phyloP scores from a whole-genome alignment of 2,329 filamentous ascomycete species.

The Paraphaeosphaeria sporulosa region DNA sequence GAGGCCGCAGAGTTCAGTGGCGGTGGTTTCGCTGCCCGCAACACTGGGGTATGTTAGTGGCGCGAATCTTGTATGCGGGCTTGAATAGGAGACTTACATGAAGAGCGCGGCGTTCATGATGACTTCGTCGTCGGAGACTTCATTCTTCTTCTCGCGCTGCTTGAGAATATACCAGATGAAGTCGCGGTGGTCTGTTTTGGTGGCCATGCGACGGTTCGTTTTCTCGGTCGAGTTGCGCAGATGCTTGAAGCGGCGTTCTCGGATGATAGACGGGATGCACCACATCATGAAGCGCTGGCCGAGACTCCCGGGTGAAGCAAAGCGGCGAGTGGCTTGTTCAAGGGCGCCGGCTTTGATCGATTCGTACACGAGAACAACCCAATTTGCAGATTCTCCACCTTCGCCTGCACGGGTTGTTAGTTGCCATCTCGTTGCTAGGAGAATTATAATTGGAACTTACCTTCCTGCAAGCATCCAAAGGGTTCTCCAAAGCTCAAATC shows the following conservation, averaged over 20 bases:
- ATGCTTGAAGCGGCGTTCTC: constrained; percentile 36
- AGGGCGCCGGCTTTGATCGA: constrained; percentile 44
- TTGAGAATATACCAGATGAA: constrained; percentile 47
- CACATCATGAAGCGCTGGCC: constrained; percentile 36
- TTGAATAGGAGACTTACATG: constrained; percentile 24
- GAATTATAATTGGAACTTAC: constrained; percentile 17
- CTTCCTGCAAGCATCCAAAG: constrained; percentile 42
- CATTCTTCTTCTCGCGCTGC: constrained; percentile 44
- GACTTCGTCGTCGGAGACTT: constrained; percentile 42
- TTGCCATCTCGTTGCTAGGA: rapidly evolving
- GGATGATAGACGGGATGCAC: constrained; percentile 38
- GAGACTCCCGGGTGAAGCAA: constrained; percentile 33
- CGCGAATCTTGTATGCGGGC: background rate
- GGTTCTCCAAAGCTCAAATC: constrained; percentile 43
- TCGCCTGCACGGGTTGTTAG: constrained; percentile 27
- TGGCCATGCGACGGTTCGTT: constrained; percentile 34
- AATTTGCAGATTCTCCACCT: constrained; percentile 41
- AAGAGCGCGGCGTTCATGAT: constrained; percentile 44
- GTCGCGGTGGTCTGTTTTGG: constrained; percentile 43
- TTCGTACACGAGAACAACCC: constrained; percentile 45
- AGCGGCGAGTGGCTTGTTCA: constrained; percentile 41
- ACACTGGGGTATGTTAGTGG: constrained; percentile 20
- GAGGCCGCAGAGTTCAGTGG: constrained; percentile 42
- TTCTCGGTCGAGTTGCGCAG: constrained; percentile 42
- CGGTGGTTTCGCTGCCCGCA: constrained; percentile 45